Base-by-base conservation (phyloP, 306 rosid species). In the Corylus heterophylla region DNA sequence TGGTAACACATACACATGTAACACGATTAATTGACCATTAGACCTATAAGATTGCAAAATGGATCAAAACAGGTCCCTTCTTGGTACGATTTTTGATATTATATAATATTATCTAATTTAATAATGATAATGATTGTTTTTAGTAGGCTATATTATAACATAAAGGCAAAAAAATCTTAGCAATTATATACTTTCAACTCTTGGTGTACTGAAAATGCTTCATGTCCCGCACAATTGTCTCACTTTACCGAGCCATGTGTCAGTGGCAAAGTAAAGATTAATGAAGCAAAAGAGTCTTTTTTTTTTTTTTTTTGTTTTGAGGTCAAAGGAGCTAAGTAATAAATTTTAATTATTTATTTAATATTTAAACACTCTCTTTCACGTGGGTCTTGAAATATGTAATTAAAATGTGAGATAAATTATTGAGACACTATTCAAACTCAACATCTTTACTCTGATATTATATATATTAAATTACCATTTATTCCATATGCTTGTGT, bases 171-270 rank as follows among this genome's bases (percentile, higher is more conserved):
- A 62, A 77, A 22, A 62, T 4, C 27, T 22, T 73, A 31, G 37
- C 50, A 31, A 63, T 31, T 50, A 22, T 8, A 51, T 39, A 64
- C 50, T 27, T 68, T 54, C 54, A 51, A 51, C 54, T 45, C 29
- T 59, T 35, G 70, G 22, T 35, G 70, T 14, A 64, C 42, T 13
- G 42, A 39, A 55, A 16, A 31, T 31, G 42, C 8, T 35, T 63
- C 69, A 63, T 35, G 47, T 63, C 69, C 45, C 9, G 20, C 47
- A 63, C 69, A 29, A 31, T n/a, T n/a, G 25, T 55, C 35, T 64
- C 20, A 62, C 69, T 62, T 67, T 67, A 67, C 72, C 51, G 72
- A 67, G 72, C 72, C 72, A 42, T 67, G 72, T n/a, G 49, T 67
- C n/a, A 67, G 8, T 39, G 27, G 6, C 50, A 9, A 13, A 20